Conservation (phyloP, 345 rosid species). For the Populus pruinosa region DNA sequence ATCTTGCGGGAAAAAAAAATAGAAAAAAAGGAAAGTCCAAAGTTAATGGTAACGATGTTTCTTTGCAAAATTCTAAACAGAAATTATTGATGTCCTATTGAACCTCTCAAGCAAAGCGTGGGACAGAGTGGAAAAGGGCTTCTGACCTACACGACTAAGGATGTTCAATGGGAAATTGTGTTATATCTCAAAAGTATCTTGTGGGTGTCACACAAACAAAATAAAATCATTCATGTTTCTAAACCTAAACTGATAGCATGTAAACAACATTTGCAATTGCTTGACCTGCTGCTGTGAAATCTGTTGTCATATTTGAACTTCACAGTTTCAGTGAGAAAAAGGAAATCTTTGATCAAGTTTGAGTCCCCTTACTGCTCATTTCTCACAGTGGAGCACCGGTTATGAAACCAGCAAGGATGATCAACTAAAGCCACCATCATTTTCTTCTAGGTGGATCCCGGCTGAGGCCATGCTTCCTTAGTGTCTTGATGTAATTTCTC, state of each 20-base stretch:
- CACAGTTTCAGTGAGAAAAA: background rate
- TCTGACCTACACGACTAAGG: too few species aligned
- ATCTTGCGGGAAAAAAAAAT: too few species aligned
- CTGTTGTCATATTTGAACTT: background rate
- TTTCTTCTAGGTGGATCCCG: conserved; percentile 69
- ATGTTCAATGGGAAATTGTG: too few species aligned
- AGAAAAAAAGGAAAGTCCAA: too few species aligned
- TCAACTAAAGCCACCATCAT: conserved; percentile 16
- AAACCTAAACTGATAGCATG: background rate
- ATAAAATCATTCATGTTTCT: background rate
- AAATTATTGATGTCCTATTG: too few species aligned
- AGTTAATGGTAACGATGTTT: too few species aligned
- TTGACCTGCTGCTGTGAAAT: background rate
- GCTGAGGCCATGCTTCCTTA: conserved; percentile 79
- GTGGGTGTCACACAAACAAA: background rate
- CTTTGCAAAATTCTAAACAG: too few species aligned
- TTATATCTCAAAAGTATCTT: background rate
- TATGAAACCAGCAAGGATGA: background rate
- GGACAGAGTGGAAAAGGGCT: too few species aligned
- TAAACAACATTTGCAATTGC: background rate
- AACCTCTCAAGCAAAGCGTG: too few species aligned
- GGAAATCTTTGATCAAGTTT: background rate
- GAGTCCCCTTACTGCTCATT: background rate
- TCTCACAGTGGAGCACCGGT: background rate
- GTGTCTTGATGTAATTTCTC: conserved; percentile 69